Evolutionary conservation across 2,329 filamentous ascomycete genomes (phyloP).

Genomic region (Thelonectria blattea): DNA sequence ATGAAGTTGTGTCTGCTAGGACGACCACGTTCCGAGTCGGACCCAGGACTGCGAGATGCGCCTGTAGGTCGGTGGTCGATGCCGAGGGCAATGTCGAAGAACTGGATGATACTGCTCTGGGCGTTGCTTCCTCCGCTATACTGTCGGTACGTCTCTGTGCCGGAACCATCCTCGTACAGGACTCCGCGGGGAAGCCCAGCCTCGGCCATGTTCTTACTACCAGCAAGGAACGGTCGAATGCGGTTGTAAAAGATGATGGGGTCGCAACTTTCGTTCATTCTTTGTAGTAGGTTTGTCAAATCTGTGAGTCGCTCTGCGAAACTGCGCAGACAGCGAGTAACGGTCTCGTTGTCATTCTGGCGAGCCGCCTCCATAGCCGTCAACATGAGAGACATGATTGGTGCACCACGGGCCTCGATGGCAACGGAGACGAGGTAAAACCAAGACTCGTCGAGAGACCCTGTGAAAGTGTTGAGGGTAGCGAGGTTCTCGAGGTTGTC

Average conservation of each 20-base stretch:
- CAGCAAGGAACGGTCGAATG: slow-evolving; percentile 93
- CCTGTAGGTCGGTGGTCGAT: slow-evolving; percentile 92
- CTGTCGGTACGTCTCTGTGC: slow-evolving; percentile 73
- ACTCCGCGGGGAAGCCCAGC: slow-evolving; percentile 89
- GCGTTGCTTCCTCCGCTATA: slow-evolving; percentile 96
- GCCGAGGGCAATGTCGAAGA: slow-evolving; percentile 91
- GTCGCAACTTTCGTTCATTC: slow-evolving; percentile 96
- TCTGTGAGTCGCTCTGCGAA: slow-evolving; percentile 92
- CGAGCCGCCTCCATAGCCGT: slow-evolving; percentile 83
- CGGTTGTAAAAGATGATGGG: slow-evolving; percentile 94
- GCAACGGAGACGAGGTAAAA: slow-evolving; percentile 96
- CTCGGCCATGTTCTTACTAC: slow-evolving; percentile 97
- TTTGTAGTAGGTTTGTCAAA: slow-evolving; percentile 75
- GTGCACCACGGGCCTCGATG: slow-evolving; percentile 89
- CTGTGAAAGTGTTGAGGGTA: slow-evolving; percentile 89
- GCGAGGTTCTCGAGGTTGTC: slow-evolving; percentile 87
- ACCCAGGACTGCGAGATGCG: slow-evolving; percentile 59
- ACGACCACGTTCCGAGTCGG: slow-evolving; percentile 53
- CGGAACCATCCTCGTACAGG: slow-evolving; percentile 81
- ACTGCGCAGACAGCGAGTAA: slow-evolving; percentile 76
- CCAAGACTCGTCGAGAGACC: slow-evolving; percentile 96
- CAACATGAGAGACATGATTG: slow-evolving; percentile 87
- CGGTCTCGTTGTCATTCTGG: slow-evolving; percentile 69
- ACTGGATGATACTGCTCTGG: slow-evolving; percentile 95
- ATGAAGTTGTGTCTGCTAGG: slow-evolving; percentile 78